Percentiles rank a stretch among this genome's conserved stretches.
Conservation (phyloP, 208 protist species). For the Willaertia magna region DNA sequence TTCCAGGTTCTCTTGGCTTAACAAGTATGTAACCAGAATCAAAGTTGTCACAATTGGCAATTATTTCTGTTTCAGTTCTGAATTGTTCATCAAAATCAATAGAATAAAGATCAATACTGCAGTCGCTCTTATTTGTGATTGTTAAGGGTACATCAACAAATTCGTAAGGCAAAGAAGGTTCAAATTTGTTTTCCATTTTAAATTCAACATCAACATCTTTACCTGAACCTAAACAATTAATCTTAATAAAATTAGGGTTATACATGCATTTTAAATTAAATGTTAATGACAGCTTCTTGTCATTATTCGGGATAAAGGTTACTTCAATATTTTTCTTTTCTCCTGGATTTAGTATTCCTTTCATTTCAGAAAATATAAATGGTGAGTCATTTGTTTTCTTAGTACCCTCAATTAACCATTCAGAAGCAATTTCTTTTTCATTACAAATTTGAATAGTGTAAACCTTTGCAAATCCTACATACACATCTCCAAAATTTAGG, state of each 20-base stretch:
- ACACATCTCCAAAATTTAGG: slow-evolving; percentile 69
- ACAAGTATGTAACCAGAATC: slow-evolving; percentile 42
- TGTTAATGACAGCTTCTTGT: background rate
- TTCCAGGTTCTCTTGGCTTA: slow-evolving; percentile 45
- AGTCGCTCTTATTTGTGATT: slow-evolving; percentile 52
- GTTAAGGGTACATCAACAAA: slow-evolving; percentile 43
- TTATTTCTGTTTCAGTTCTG: slow-evolving; percentile 51
- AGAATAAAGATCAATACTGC: slow-evolving; percentile 66
- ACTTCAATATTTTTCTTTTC: slow-evolving; percentile 33
- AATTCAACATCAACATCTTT: slow-evolving; percentile 33
- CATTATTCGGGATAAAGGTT: slow-evolving; percentile 22
- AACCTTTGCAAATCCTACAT: slow-evolving; percentile 59
- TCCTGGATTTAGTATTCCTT: slow-evolving; percentile 49
- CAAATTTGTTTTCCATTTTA: slow-evolving; percentile 45
- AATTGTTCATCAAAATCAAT: slow-evolving; percentile 56
- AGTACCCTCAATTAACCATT: slow-evolving; percentile 50
- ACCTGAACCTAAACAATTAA: slow-evolving; percentile 24
- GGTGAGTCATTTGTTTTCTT: background rate
- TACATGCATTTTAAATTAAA: slow-evolving; percentile 21
- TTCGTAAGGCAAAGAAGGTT: slow-evolving; percentile 55
- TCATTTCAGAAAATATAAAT: slow-evolving; percentile 53
- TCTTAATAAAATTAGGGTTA: slow-evolving; percentile 25
- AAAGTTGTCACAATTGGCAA: slow-evolving; percentile 27
- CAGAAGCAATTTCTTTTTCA: slow-evolving; percentile 59
- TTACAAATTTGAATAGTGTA: slow-evolving; percentile 67